Base-by-base conservation (phyloP, 129 eudicot genomes). In the Flaveria linearis region DNA sequence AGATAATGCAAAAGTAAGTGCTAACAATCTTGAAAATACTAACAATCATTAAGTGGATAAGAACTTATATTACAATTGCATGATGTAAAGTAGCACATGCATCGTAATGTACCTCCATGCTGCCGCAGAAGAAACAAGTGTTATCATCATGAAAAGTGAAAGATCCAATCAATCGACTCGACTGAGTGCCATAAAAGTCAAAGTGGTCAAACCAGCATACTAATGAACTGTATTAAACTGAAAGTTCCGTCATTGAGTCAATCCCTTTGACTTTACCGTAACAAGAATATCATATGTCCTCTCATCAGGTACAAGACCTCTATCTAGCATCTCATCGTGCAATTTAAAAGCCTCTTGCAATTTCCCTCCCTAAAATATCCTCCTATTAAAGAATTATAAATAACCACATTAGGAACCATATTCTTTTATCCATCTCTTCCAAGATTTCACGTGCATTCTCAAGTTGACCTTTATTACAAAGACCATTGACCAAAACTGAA, bases 241-340 rank as follows among this genome's bases (percentile, higher is more conserved):
- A 50, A 84, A 73, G 49, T 71, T 78, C 86, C 36, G 30, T 47
- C 67, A 30, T 69, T 15, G 77, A 72, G 50, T 52, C 72, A 61
- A 33, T 74, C 66, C 79, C 83, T 72, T 82, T 73, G 69, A 85
- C 73, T 74, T 91, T 88, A 47, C 90, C 77, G 75, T 84, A 39
- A 91, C 89, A 76, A 88, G 98, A 84, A 94, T 83, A 82, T 91
- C 98, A 78, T 84, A 85, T 5, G 96, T 88, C 52, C 56, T 76
- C 60, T 91, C 89, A 84, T 91, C 93, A 7, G 97, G 88, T 28
- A 64, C 78, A 77, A 91, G 90, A 77, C 97, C 98, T 80, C 73
- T 91, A 75, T 91, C 91, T 12, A 94, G 90, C 98, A 94, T 94
- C 82, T 91, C 97, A 77, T 91, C 96, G n/a, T 91, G 92, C 91